Evolutionary conservation across 805 yeast genomes (phyloP).

Genomic region (Starmera pachycereana): DNA sequence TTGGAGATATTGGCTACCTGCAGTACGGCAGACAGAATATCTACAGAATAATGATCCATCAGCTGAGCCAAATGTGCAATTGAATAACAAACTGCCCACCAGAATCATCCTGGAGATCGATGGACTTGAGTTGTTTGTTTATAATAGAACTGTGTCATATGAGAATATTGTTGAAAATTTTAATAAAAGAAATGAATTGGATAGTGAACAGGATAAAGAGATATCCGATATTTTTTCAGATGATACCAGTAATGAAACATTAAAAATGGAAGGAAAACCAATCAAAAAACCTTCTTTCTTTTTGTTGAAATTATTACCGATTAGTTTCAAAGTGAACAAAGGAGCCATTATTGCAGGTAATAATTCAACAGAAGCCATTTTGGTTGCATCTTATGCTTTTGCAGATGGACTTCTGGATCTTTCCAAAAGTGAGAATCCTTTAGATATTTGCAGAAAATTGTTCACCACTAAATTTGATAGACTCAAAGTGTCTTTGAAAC

Average conservation of each 20-base stretch:
- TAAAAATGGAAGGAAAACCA: not conserved
- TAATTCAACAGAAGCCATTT: constrained; percentile 59
- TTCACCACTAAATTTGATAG: constrained; percentile 35
- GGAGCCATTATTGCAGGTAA: constrained; percentile 80
- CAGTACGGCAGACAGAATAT: constrained; percentile 22
- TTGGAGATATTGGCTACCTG: constrained; percentile 83
- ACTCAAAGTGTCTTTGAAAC: constrained; percentile 51
- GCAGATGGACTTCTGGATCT: constrained; percentile 53
- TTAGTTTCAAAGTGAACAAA: constrained; percentile 45
- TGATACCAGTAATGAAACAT: constrained; percentile 8
- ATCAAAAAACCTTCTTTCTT: constrained; percentile 4
- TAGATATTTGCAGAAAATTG: constrained; percentile 48
- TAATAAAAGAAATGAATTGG: constrained; percentile 8
- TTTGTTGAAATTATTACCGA: constrained; percentile 41
- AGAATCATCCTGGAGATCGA: constrained; percentile 48
- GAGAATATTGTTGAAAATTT: constrained; percentile 44
- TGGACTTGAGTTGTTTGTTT: constrained; percentile 77
- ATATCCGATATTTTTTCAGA: constrained; percentile 5
- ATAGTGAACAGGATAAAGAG: constrained; percentile 9
- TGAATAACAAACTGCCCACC: constrained; percentile 43
- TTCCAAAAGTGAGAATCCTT: constrained; percentile 31
- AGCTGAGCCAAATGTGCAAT: constrained; percentile 13
- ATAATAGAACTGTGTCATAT: constrained; percentile 72
- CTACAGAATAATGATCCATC: constrained; percentile 5
- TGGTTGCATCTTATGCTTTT: constrained; percentile 48